phyloP scores from a whole-genome alignment of 2,329 filamentous ascomycete species.

The Claviceps sp. region DNA sequence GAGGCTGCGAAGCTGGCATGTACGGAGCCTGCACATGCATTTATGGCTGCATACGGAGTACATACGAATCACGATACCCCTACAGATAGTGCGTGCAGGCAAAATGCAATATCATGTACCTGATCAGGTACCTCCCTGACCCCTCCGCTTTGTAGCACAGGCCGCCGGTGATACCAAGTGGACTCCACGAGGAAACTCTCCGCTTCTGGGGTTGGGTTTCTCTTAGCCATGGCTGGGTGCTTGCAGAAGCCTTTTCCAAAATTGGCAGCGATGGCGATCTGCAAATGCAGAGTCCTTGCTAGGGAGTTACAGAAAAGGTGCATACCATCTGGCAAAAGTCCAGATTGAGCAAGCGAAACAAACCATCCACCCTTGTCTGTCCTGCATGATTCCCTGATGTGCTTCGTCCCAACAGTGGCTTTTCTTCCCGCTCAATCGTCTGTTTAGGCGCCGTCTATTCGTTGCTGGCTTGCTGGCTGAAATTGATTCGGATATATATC shows the following conservation, averaged over 20 bases:
- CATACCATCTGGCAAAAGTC: background rate
- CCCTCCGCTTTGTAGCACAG: background rate
- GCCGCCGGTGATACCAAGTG: slow-evolving; percentile 1
- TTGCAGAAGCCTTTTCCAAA: slow-evolving; percentile 1
- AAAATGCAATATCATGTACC: background rate
- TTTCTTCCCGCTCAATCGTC: background rate
- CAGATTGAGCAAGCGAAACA: background rate
- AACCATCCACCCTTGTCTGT: background rate
- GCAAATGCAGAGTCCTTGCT: background rate
- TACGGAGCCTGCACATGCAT: too few species aligned
- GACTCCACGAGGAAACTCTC: slow-evolving; percentile 1
- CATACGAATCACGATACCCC: too few species aligned
- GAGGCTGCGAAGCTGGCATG: too few species aligned
- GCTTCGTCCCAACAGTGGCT: background rate
- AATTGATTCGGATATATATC: slow-evolving; percentile 4
- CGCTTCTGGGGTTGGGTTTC: background rate
- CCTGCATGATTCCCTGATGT: background rate
- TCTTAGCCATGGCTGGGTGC: background rate
- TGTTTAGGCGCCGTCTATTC: background rate
- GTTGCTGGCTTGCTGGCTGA: background rate
- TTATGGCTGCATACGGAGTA: too few species aligned
- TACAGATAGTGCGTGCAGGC: too few species aligned
- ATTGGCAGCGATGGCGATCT: background rate
- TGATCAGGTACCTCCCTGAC: background rate
- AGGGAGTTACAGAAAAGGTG: background rate